These are phyloP conservation scores for Apiospora saccharicola DNA, from an alignment of 2,329 filamentous ascomycete species.

Conservation along the genomic window DNA sequence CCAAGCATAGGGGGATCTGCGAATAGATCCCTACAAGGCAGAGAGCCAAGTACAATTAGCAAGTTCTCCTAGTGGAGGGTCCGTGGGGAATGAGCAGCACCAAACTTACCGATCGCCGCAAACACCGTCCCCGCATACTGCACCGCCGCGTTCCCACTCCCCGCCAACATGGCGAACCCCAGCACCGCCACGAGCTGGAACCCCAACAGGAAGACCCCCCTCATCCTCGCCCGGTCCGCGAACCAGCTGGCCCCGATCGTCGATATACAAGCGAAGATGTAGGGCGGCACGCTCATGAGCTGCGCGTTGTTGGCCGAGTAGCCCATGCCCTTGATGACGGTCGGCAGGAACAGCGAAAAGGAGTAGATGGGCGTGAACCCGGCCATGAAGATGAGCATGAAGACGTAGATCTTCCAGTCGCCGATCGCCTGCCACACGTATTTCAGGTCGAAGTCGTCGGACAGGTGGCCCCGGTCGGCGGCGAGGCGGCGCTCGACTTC, in stretches of 20 bases:
- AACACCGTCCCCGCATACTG: conserved; percentile 59
- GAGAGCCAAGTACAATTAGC: too few species aligned
- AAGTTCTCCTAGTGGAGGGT: too few species aligned
- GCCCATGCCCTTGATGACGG: conserved; percentile 62
- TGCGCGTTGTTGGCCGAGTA: conserved; percentile 63
- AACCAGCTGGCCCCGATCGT: conserved; percentile 57
- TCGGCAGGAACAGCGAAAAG: conserved; percentile 68
- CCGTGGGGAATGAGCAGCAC: too few species aligned
- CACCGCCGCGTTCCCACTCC: conserved; percentile 46
- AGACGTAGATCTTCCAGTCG: conserved; percentile 63
- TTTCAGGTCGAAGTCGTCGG: conserved; percentile 64
- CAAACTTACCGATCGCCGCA: conserved; percentile 44
- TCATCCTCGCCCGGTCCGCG: conserved; percentile 37
- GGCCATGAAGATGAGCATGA: conserved; percentile 70
- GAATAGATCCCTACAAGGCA: conserved; percentile 60
- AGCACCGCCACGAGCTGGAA: conserved; percentile 55
- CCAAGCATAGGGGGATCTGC: conserved; percentile 62
- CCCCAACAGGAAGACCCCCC: conserved; percentile 51
- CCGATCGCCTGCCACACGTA: conserved; percentile 63
- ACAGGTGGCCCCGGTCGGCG: conserved; percentile 57
- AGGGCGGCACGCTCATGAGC: conserved; percentile 69
- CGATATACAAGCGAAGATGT: conserved; percentile 61
- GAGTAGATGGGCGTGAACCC: conserved; percentile 65
- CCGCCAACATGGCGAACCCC: conserved; percentile 51
- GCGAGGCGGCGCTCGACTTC: conserved; percentile 53